Percentiles rank a stretch among this genome's conserved stretches.
These are phyloP conservation scores for Halophytophthora polymorphica DNA, from an alignment of 352 stramenopile genomes.

Conservation along the genomic window DNA sequence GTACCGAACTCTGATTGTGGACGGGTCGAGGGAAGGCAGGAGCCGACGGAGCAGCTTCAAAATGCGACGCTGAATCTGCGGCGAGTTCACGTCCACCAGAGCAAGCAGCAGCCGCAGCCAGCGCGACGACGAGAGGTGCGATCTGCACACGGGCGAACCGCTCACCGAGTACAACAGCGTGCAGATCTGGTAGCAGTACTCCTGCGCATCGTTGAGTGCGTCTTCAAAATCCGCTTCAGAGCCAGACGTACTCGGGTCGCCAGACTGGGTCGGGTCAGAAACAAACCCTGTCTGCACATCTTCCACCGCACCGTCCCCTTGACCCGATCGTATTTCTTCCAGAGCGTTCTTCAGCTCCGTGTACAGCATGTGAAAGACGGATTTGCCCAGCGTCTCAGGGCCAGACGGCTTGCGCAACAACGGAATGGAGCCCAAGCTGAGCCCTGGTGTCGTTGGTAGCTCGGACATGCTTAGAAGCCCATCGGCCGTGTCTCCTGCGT, in stretches of 20 bases:
- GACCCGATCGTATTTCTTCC: conserved; percentile 58
- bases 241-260: conserved; percentile 34
- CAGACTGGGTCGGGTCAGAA: conserved; percentile 38
- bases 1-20: conserved; percentile 54
- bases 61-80: conserved; percentile 76
- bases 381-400: conserved; percentile 86
- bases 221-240: conserved; percentile 32
- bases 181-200: conserved; percentile 91
- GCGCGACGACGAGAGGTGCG: conserved; percentile 77
- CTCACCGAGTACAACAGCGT: conserved; percentile 86
- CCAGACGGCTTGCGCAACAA: conserved; percentile 81
- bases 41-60: conserved; percentile 81
- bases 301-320: conserved; percentile 13
- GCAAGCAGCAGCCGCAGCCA: conserved; percentile 83
- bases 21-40: conserved; percentile 68
- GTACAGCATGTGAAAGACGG: conserved; percentile 90
- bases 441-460: conserved; percentile 35
- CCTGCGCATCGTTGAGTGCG: conserved; percentile 52
- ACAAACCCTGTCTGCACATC: conserved; percentile 15
- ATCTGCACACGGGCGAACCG: conserved; percentile 72
- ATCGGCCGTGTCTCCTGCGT: conserved; percentile 65
- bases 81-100: conserved; percentile 69
- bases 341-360: conserved; percentile 87
- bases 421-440: conserved; percentile 67
- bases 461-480: conserved; percentile 53